Base-by-base conservation (phyloP, 2,329 filamentous ascomycete species). In the Sarocladium strictum region DNA sequence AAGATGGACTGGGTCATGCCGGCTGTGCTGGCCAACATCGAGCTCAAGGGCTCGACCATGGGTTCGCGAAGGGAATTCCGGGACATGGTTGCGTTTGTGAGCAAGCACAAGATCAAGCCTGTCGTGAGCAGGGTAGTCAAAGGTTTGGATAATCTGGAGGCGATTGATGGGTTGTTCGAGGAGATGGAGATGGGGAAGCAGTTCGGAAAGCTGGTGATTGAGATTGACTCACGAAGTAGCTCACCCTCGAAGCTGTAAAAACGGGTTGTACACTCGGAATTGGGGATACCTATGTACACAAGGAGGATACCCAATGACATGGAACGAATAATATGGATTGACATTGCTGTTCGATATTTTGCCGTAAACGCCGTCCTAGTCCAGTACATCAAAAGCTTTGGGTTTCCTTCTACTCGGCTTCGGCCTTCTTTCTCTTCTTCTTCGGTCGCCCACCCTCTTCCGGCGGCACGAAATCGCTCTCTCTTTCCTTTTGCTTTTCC, bases 201-300 rank as follows among this genome's bases (percentile, higher is more conserved):
- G 70, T 96, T 97, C 75, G 94, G 93, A 11, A 97, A 97, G 72
- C 70, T 97, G 62, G 90, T 97, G 1, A 82, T 97, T 60, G 82
- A 89, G 62, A 79, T 92, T 62, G 76, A 67, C n/a, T 58, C 63
- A 0, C 60, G 63, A 12, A 67, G 61, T 4, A 68, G 64, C 12
- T 59, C 60, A 2, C 55, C 64, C 12, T 64, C 73, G 2, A 79
- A 74, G 61, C 59, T 79, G 57, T 79, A 68, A 61, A 27, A 17
- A 53, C 35, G n/a, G n/a, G n/a, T n/a, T 38, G 35, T 38, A 38
- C 35, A 15, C 9, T n/a, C n/a, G 6, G 6, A 15, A 5, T 19
- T 38, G 35, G 33, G 9, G 5, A 15, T 49, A 53, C 32, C 26
- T 38, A 38, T 57, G 47, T 27, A 29, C 19, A 41, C 12, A 12